phyloP scores from a whole-genome alignment of 23 red algal species.

The Porphyridium purpureum region DNA sequence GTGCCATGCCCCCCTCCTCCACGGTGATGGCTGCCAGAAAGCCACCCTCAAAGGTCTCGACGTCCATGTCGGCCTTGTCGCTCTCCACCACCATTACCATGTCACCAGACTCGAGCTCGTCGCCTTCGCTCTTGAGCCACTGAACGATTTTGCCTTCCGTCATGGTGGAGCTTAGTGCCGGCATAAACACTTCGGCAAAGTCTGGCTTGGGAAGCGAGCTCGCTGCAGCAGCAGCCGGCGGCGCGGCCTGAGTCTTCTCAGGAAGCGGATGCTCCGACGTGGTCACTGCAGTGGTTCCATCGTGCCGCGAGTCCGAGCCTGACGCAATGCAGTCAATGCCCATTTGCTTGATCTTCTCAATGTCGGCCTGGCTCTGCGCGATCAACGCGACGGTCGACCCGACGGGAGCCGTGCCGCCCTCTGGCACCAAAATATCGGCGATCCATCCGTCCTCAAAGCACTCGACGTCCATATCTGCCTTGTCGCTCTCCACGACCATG shows the following conservation, averaged over 20 bases:
- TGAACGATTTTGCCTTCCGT: constrained; percentile 80
- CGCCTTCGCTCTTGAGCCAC: constrained; percentile 65
- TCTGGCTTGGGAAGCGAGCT: background rate
- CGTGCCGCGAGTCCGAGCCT: constrained; percentile 25
- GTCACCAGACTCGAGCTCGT: constrained; percentile 57
- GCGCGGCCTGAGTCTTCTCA: background rate
- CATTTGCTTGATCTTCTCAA: constrained; percentile 20
- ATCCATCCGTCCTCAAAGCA: constrained; percentile 78
- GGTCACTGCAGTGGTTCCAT: constrained; percentile 30
- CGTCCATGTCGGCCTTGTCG: constrained; percentile 98
- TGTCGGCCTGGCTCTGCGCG: constrained; percentile 86
- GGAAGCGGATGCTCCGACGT: background rate
- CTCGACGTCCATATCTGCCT: constrained; percentile 99
- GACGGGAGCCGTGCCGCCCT: constrained; percentile 65
- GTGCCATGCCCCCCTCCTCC: constrained; percentile 16
- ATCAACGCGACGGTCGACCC: constrained; percentile 74
- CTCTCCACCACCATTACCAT: constrained; percentile 95
- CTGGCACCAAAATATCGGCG: constrained; percentile 55
- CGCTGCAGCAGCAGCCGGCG: background rate
- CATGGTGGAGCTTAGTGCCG: constrained; percentile 94
- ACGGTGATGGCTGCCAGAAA: constrained; percentile 56
- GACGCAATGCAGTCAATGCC: constrained; percentile 40
- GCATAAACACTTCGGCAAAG: constrained; percentile 57
- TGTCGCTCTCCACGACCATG: constrained; percentile 96
- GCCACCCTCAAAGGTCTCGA: constrained; percentile 81